A percentile compares a stretch with the other conserved stretches of the same genome.
phyloP scores from a whole-genome alignment of 768 basidiomycete genomes.

The Dacryopinax spathularia region DNA sequence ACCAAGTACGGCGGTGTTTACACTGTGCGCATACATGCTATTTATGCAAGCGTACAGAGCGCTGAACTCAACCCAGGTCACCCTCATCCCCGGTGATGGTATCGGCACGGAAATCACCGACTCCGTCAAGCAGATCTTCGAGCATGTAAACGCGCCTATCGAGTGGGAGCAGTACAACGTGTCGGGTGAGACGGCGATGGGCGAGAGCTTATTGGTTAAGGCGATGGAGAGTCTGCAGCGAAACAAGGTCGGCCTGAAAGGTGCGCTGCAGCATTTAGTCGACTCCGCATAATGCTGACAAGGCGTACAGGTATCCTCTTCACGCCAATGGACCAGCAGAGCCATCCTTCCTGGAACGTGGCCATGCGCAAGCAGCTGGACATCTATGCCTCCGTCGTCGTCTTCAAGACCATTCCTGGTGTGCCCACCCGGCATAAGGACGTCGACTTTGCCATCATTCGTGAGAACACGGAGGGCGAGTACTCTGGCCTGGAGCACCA shows the following conservation, averaged over 20 bases:
- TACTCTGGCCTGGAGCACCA: conserved; percentile 98
- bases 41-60: conserved; percentile 7
- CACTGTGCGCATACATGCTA: conserved; percentile 37
- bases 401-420: conserved; percentile 95
- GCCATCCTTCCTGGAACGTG: conserved; percentile 99
- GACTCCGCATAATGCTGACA: neutral
- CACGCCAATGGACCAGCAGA: conserved; percentile 90
- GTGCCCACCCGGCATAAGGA: conserved; percentile 90
- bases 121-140: conserved; percentile 98
- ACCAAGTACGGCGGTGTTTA: conserved; percentile 90
- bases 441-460: conserved; percentile 98
- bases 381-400: conserved; percentile 95
- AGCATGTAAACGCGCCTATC: conserved; percentile 92
- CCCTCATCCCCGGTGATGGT: conserved; percentile 95
- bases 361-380: conserved; percentile 99
- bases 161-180: conserved; percentile 99
- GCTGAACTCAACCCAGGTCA: conserved; percentile 44
- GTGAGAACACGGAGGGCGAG: conserved; percentile 99
- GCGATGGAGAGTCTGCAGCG: conserved; percentile 96
- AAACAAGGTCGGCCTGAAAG: conserved; percentile 96
- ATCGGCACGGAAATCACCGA: conserved; percentile 94
- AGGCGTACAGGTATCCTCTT: conserved; percentile 72
- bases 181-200: conserved; percentile 85
- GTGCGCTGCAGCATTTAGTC: conserved; percentile 29
- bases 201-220: conserved; percentile 90